These are phyloP conservation scores for Amylostereum areolatum DNA, from an alignment of 1,284 basidiomycete genomes.

Conservation along the genomic window DNA sequence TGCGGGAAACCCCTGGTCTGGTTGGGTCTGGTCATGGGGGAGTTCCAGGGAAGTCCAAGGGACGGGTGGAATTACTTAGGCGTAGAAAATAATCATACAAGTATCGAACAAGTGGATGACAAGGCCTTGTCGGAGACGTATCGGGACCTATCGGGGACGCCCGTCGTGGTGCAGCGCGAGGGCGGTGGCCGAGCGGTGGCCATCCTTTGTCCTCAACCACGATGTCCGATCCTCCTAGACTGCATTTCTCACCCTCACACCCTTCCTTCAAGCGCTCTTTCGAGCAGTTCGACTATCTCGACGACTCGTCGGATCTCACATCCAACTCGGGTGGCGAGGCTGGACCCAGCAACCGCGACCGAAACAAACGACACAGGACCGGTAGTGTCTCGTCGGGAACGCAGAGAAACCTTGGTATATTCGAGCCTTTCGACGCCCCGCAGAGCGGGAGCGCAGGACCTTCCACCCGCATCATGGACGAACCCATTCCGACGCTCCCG, in stretches of 20 bases:
- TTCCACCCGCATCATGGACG: neutral
- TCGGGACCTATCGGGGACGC: no score
- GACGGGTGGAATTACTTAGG: no score
- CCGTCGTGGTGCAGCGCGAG: no score
- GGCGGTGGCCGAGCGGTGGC: no score
- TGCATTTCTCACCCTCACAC: slow-evolving; percentile 40
- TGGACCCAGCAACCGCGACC: slow-evolving; percentile 9
- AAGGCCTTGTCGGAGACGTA: no score
- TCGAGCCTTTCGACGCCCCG: neutral
- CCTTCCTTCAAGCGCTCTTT: slow-evolving; percentile 53
- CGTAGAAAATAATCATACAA: no score
- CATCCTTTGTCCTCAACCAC: slow-evolving; percentile 10
- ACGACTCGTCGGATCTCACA: slow-evolving; percentile 27
- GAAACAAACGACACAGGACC: slow-evolving; percentile 9
- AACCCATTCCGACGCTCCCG: neutral
- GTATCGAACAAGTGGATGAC: no score
- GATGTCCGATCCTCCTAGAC: slow-evolving; percentile 32
- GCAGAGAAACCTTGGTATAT: neutral
- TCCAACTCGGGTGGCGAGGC: slow-evolving; percentile 7
- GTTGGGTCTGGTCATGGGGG: no score
- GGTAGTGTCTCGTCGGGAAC: neutral
- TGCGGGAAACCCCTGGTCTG: no score
- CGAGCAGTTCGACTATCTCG: slow-evolving; percentile 47
- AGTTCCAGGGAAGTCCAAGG: no score
- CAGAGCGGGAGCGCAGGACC: neutral